Evolutionary conservation across 2,329 filamentous ascomycete species (phyloP).

Genomic region (Myriosclerotinia scirpicola): DNA sequence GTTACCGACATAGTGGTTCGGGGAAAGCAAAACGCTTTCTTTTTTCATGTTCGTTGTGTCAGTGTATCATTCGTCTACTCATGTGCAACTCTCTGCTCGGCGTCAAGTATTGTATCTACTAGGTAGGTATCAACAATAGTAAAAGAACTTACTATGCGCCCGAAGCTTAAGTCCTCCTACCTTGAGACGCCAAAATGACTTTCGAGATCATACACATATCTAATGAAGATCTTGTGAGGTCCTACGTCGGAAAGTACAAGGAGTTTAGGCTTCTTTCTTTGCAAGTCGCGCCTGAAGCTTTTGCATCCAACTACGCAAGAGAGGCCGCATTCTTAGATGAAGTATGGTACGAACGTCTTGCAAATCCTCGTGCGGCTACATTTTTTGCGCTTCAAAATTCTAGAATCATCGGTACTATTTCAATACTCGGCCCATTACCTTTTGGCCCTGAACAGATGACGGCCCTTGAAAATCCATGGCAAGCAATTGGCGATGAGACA

Average conservation of each 20-base stretch:
- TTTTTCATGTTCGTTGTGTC: background rate
- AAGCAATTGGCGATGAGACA: constrained; percentile 12
- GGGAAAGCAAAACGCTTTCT: background rate
- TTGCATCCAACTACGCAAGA: constrained; percentile 44
- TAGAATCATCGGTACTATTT: constrained; percentile 40
- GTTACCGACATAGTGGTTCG: constrained; percentile 9
- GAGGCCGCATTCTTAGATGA: constrained; percentile 43
- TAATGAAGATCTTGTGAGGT: constrained; percentile 30
- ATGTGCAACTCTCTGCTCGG: too few species aligned
- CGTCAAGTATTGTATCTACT: too few species aligned
- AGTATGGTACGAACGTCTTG: constrained; percentile 43
- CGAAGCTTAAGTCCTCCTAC: background rate
- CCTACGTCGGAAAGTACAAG: constrained; percentile 33
- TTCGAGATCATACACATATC: constrained; percentile 35
- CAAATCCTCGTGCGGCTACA: constrained; percentile 42
- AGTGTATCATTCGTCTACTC: background rate
- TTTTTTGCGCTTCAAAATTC: constrained; percentile 40
- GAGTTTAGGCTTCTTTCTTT: constrained; percentile 35
- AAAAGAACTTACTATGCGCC: background rate
- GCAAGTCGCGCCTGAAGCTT: constrained; percentile 39
- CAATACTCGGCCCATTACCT: constrained; percentile 41
- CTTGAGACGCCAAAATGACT: constrained; percentile 28
- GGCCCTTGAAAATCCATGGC: constrained; percentile 30
- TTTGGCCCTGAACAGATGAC: constrained; percentile 26
- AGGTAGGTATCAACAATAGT: too few species aligned